A percentile compares a stretch with the other conserved stretches of the same genome.
These are phyloP conservation scores for Proliferodiscus dingleyae DNA, from an alignment of 2,329 filamentous ascomycete species.

Conservation along the genomic window DNA sequence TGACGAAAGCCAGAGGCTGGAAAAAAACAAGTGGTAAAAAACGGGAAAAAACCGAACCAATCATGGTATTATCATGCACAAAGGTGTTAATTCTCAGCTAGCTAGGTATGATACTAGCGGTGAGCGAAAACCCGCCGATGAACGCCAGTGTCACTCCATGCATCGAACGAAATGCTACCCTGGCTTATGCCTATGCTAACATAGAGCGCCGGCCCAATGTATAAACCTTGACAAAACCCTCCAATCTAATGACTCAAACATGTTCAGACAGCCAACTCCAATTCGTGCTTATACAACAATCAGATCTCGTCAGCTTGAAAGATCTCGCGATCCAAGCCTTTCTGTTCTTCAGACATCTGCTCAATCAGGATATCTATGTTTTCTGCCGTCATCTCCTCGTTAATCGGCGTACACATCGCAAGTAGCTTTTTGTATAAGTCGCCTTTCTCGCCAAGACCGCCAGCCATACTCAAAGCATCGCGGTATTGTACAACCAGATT, in stretches of 20 bases:
- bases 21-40: no score
- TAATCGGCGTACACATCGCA: background rate
- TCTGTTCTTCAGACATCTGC: background rate
- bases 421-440: conserved; percentile 51
- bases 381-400: background rate
- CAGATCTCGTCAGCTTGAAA: background rate
- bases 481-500: conserved; percentile 64
- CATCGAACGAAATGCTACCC: background rate
- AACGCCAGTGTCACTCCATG: background rate
- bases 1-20: no score
- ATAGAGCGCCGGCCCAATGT: background rate
- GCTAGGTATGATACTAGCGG: background rate
- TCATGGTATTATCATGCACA: background rate
- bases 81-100: background rate
- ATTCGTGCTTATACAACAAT: background rate
- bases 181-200: background rate
- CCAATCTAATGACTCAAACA: background rate
- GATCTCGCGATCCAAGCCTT: background rate
- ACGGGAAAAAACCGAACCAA: no score
- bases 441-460: conserved; percentile 63
- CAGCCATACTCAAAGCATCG: conserved; percentile 61
- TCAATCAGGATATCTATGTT: background rate
- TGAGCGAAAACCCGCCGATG: background rate
- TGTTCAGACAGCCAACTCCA: background rate
- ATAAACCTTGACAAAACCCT: background rate